phyloP scores from a whole-genome alignment of 805 yeast genomes.

The Sugiyamaella floridensis region DNA sequence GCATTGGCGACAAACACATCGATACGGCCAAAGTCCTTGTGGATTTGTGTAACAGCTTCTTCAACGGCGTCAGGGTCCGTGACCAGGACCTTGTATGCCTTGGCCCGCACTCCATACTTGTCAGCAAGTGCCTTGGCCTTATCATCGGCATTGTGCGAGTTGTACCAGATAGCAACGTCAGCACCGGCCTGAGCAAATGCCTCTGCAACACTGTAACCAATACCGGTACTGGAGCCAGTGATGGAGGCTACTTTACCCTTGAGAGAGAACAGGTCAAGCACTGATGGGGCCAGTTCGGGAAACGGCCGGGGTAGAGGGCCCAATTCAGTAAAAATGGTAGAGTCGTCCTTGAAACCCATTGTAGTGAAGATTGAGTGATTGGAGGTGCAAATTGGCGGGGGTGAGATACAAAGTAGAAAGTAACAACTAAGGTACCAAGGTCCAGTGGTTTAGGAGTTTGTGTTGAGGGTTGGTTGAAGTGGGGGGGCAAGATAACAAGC shows the following conservation, averaged over 20 bases:
- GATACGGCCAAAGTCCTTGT: conserved; percentile 66
- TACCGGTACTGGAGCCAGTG: conserved; percentile 82
- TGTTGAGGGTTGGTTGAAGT: background rate
- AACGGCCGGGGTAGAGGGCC: conserved; percentile 44
- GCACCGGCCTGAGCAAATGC: conserved; percentile 87
- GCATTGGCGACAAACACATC: conserved; percentile 88
- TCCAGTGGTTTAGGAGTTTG: too few relatives aligned
- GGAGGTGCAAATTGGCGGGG: background rate
- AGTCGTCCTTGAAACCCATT: conserved; percentile 22
- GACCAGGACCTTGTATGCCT: conserved; percentile 60
- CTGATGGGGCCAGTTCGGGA: conserved; percentile 46
- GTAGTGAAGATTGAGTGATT: background rate
- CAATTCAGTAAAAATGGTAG: conserved; percentile 29
- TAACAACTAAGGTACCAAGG: too few relatives aligned
- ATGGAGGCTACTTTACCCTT: conserved; percentile 78
- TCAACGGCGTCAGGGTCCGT: conserved; percentile 45
- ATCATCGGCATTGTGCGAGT: conserved; percentile 54
- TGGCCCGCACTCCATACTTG: conserved; percentile 53
- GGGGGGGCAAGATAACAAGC: background rate
- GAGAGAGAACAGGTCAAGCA: conserved; percentile 65
- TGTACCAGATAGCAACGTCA: conserved; percentile 65
- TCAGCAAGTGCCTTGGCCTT: conserved; percentile 50
- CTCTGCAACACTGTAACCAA: conserved; percentile 75
- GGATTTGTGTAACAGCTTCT: conserved; percentile 43
- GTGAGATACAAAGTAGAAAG: too few relatives aligned